phyloP scores from a whole-genome alignment of 371 early-diverging fungal species.

The Blakeslea trispora region DNA sequence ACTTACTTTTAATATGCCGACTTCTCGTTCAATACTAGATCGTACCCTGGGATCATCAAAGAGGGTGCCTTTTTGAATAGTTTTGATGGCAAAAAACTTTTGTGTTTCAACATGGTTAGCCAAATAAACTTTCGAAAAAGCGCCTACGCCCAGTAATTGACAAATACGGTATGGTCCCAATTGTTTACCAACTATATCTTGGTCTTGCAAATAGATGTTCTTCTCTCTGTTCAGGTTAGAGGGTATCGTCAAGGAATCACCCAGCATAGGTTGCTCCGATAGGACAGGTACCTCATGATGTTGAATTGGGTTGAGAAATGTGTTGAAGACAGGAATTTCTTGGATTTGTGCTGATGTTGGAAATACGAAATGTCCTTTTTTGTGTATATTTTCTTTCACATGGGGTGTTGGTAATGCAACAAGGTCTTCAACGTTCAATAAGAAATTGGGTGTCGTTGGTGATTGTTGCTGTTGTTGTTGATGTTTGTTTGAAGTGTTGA shows the following conservation, averaged over 20 bases:
- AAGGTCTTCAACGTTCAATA: conserved; percentile 2
- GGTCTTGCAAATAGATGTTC: conserved; percentile 5
- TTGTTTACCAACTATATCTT: conserved; percentile 36
- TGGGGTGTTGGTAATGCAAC: neutral
- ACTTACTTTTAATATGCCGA: conserved; percentile 45
- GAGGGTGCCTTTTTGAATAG: conserved; percentile 41
- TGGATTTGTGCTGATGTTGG: conserved; percentile 10
- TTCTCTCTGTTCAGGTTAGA: conserved; percentile 19
- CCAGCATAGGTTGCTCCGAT: conserved; percentile 34
- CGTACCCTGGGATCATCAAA: conserved; percentile 42
- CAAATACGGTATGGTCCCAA: conserved; percentile 36
- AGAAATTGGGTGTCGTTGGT: conserved; percentile 4
- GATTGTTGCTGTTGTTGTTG: conserved; percentile 1
- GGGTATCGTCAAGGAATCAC: conserved; percentile 18
- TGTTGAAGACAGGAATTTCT: conserved; percentile 32
- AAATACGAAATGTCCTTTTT: conserved; percentile 10
- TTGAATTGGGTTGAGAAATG: conserved; percentile 21
- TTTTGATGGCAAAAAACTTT: conserved; percentile 42
- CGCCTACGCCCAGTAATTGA: conserved; percentile 44
- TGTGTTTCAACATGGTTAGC: conserved; percentile 23
- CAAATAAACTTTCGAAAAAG: conserved; percentile 51
- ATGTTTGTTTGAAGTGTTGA: conserved; percentile 12
- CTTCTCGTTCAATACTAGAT: conserved; percentile 51
- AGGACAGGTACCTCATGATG: conserved; percentile 30
- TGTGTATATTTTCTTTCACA: conserved; percentile 3